Evolutionary conservation across 345 rosid genomes (phyloP).

Genomic region (Melaleuca quinquenervia): DNA sequence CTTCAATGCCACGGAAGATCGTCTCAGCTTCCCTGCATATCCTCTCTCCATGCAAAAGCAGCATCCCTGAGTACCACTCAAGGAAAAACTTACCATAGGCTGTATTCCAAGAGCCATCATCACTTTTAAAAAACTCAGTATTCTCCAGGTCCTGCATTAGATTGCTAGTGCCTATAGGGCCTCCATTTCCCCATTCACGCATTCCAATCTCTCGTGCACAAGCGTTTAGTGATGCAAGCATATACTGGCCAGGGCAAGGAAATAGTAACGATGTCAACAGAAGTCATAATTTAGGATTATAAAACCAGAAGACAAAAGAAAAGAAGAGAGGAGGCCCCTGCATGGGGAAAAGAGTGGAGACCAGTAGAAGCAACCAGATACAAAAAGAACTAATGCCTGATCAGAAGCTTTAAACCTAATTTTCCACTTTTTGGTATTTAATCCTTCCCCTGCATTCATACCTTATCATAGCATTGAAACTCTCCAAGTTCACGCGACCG

Average conservation of each 20-base stretch:
- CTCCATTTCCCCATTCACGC: constrained; percentile 37
- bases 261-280: not conserved
- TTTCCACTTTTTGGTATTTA: not conserved
- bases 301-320: not conserved
- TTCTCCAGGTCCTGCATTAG: constrained; percentile 25
- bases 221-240: constrained; percentile 38
- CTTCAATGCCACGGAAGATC: constrained; percentile 24
- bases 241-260: constrained; percentile 20
- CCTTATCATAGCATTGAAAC: constrained; percentile 55
- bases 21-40: constrained; percentile 32
- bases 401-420: not conserved
- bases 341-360: not conserved
- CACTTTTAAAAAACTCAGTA: constrained; percentile 29
- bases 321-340: not conserved
- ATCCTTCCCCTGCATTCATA: not conserved
- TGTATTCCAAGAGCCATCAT: constrained; percentile 32
- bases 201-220: constrained; percentile 21
- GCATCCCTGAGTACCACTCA: constrained; percentile 40
- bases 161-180: constrained; percentile 23
- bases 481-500: constrained; percentile 30
- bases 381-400: not conserved
- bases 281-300: not conserved
- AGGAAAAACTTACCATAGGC: constrained; percentile 33
- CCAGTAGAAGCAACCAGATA: not conserved
- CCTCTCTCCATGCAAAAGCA: constrained; percentile 39